phyloP scores from a whole-genome alignment of 192 early-diverging fungal genomes.

The Coemansia sp. region DNA sequence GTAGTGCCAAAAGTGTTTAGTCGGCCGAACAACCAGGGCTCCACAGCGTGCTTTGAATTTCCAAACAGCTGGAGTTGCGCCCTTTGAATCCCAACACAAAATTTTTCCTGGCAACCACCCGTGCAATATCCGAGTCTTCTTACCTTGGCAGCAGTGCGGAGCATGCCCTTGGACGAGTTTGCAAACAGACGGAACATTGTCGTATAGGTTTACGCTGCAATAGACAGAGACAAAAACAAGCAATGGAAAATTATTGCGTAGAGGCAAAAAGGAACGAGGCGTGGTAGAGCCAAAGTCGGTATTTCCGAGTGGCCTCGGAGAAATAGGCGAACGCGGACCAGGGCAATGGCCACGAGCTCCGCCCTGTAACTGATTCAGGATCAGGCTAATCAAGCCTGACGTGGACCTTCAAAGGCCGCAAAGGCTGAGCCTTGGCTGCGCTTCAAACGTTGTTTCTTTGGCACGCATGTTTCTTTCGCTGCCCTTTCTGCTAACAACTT shows the following conservation, averaged over 20 bases:
- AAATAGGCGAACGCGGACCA: background rate
- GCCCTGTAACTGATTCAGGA: background rate
- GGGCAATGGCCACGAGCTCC: background rate
- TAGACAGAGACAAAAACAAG: slow-evolving; percentile 3
- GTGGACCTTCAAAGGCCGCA: background rate
- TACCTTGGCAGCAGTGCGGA: slow-evolving; percentile 51
- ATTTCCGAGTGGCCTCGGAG: background rate
- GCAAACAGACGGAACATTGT: slow-evolving; percentile 55
- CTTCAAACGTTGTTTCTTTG: background rate
- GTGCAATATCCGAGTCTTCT: background rate
- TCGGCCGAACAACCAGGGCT: background rate
- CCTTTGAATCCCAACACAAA: background rate
- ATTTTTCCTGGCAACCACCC: background rate
- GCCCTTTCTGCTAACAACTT: background rate
- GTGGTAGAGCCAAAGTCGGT: background rate
- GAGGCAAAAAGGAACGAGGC: background rate
- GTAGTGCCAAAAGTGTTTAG: background rate
- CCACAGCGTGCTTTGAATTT: background rate
- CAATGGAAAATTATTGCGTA: background rate
- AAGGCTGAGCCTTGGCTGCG: too few relatives aligned
- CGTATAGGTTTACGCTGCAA: background rate
- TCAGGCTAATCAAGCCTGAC: background rate
- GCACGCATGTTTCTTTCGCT: background rate
- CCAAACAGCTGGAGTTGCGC: background rate
- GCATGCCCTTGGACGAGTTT: slow-evolving; percentile 46